Percentiles rank a stretch among this genome's conserved stretches.
Conservation (phyloP, 2,329 filamentous ascomycete genomes). For the Ophiosphaerella herpotricha region DNA sequence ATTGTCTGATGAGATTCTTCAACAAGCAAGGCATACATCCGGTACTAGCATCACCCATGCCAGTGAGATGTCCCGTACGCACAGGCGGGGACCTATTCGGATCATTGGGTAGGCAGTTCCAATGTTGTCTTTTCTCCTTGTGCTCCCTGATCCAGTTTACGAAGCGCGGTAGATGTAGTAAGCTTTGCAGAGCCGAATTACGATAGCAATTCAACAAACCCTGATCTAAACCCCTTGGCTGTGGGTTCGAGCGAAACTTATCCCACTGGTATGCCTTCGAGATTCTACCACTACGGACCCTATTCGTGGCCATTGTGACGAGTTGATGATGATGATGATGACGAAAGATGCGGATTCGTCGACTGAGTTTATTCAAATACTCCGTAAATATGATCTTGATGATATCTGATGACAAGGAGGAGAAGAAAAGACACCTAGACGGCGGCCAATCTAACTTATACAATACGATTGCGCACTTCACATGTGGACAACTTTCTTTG, state of each 20-base stretch:
- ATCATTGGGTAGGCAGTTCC: slow-evolving; percentile 3
- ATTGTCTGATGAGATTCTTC: slow-evolving; percentile 3
- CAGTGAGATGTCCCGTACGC: not conserved
- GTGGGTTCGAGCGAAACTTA: not conserved
- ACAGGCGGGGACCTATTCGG: not conserved
- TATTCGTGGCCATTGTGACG: not conserved
- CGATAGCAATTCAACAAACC: slow-evolving; percentile 1
- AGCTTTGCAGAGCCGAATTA: slow-evolving; percentile 6
- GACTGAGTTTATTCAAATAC: no score
- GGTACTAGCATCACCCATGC: not conserved
- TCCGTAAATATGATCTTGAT: no score
- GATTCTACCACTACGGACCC: not conserved
- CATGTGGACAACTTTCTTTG: no score
- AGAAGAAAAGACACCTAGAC: no score
- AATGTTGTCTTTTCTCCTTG: not conserved
- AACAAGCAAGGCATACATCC: slow-evolving; percentile 11
- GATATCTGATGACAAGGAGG: no score
- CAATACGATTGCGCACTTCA: no score
- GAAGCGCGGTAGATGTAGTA: slow-evolving; percentile 9
- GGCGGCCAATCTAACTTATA: no score
- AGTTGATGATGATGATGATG: not conserved
- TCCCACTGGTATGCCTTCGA: not conserved
- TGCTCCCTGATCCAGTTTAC: slow-evolving; percentile 10
- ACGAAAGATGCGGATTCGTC: not conserved
- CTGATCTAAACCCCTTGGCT: slow-evolving; percentile 4